These are phyloP conservation scores for Monilinia laxa DNA, from an alignment of 2,329 filamentous ascomycete genomes.

Conservation along the genomic window DNA sequence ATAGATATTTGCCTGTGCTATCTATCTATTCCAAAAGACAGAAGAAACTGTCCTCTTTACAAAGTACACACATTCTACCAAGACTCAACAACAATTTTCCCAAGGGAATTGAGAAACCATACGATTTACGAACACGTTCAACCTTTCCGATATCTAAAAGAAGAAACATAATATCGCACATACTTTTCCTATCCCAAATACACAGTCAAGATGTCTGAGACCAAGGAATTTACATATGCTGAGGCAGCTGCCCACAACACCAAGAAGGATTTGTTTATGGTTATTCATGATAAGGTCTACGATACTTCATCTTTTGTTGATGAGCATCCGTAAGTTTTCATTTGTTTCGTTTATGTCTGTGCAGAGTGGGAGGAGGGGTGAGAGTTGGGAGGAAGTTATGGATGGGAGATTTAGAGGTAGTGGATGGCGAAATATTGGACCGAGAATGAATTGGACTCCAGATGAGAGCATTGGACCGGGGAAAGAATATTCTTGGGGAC, in stretches of 20 bases:
- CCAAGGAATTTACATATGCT: slow-evolving; percentile 66
- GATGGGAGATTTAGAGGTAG: neutral
- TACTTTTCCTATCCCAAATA: neutral
- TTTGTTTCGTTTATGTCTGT: slow-evolving; percentile 19
- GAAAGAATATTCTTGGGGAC: neutral
- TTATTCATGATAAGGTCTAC: slow-evolving; percentile 98
- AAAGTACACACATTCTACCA: too few relatives aligned
- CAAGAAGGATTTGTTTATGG: slow-evolving; percentile 91
- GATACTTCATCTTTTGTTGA: slow-evolving; percentile 85
- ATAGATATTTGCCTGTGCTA: too few relatives aligned
- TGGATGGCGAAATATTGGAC: neutral
- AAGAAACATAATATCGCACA: neutral
- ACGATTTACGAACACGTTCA: slow-evolving; percentile 9
- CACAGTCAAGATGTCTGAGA: slow-evolving; percentile 45
- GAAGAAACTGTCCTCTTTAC: too few relatives aligned
- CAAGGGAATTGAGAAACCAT: neutral
- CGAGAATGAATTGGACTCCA: neutral
- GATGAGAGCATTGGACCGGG: neutral
- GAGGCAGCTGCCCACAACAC: slow-evolving; percentile 83
- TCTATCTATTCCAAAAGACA: too few relatives aligned
- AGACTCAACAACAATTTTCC: too few relatives aligned
- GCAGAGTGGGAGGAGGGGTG: slow-evolving; percentile 1
- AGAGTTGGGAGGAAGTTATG: neutral
- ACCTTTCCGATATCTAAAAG: slow-evolving; percentile 5
- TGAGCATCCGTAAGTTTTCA: slow-evolving; percentile 80